Base-by-base conservation (phyloP, 192 early-diverging fungal species). In the Rhizoclosmatium sp. region DNA sequence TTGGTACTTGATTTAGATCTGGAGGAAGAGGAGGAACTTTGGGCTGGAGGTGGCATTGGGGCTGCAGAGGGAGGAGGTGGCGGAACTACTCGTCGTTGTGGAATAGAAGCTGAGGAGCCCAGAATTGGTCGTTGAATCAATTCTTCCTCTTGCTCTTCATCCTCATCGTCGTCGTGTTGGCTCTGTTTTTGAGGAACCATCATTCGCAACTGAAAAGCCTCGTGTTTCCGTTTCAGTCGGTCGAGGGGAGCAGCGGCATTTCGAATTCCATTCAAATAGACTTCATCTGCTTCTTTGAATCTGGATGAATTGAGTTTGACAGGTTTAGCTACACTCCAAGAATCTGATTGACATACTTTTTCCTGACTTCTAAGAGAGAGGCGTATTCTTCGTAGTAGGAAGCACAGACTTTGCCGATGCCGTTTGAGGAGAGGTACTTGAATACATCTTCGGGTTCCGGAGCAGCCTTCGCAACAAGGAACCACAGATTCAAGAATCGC, bases 341-440 rank as follows among this genome's bases (percentile, higher is more conserved):
- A 31, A 31, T 31, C 31, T 31, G 31, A 31, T 31, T 31, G 31
- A 31, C 31, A 31, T 31, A 82, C 82, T 71, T 78, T 72, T 66
- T 58, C 23, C 51, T 19, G 2, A 72, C 49, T 78, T 95, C 93
- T 56, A 94, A 68, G 3, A 87, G 75, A 10, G 78, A 81, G 0
- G 91, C 93, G 72, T 95, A 94, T 69, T 95, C 93, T 68, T 93
- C 90, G 72, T 96, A 97, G 54, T 86, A 91, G n/a, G 89, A 58
- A 0, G 93, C 86, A 40, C 90, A 78, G 47, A 85, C 82, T 16
- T 81, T 71, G 0, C 94, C 96, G 67, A 97, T 95, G 14, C 84
- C 81, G 68, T 95, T 94, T 23, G 84, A 71, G 42, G 86, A 60
- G 68, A 97, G 85, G 71, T 91, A 96, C 75, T 89, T 89, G 81